Conservation (phyloP, 495 filamentous ascomycete genomes). For the Echria macrotheca region DNA sequence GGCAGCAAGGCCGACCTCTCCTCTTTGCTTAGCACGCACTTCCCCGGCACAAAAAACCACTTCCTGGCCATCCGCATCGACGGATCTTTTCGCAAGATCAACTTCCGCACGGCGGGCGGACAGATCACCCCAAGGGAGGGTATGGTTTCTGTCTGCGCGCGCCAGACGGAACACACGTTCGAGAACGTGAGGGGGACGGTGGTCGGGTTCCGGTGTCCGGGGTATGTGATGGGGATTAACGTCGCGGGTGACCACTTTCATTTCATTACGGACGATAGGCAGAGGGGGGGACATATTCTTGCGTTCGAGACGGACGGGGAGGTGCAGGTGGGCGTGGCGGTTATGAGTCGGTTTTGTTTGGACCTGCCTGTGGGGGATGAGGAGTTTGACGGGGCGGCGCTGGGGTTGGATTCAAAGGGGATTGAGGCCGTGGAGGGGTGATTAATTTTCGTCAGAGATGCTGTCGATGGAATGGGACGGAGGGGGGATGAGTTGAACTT, state of each 20-base stretch:
- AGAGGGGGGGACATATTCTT: slow-evolving; percentile 44
- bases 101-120: slow-evolving; percentile 36
- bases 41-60: slow-evolving; percentile 36
- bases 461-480: neutral
- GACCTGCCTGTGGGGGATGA: slow-evolving; percentile 37
- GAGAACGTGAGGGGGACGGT: slow-evolving; percentile 35
- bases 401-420: slow-evolving; percentile 31
- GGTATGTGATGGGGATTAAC: slow-evolving; percentile 42
- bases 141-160: slow-evolving; percentile 35
- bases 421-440: slow-evolving; percentile 31
- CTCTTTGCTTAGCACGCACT: slow-evolving; percentile 28
- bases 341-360: slow-evolving; percentile 30
- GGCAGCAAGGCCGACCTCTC: slow-evolving; percentile 32
- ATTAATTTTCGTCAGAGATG: neutral
- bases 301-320: slow-evolving; percentile 37
- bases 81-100: slow-evolving; percentile 30
- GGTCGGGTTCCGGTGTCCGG: slow-evolving; percentile 45
- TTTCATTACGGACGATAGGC: slow-evolving; percentile 42
- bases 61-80: slow-evolving; percentile 36
- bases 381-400: slow-evolving; percentile 35
- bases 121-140: slow-evolving; percentile 31
- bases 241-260: slow-evolving; percentile 49
- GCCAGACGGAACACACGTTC: slow-evolving; percentile 36
- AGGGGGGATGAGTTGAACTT: too few species aligned
- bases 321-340: slow-evolving; percentile 29